Conservation (phyloP, 805 yeast genomes). For the Lachancea mirantina region DNA sequence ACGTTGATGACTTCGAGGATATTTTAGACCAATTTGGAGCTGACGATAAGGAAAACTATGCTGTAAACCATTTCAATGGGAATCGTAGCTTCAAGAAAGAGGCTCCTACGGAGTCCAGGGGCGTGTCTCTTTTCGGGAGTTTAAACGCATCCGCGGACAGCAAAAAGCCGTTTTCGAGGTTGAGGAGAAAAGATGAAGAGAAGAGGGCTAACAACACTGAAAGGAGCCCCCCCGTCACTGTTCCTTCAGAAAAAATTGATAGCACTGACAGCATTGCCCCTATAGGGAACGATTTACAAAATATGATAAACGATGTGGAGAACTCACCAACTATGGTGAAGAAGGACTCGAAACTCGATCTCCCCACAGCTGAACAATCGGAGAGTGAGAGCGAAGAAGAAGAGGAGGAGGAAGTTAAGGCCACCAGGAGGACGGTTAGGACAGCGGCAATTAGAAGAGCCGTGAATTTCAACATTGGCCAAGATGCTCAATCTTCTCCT, state of each 20-base stretch:
- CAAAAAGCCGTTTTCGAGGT: not conserved
- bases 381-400: slow-evolving; percentile 34
- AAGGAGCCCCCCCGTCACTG: slow-evolving; percentile 1
- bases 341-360: not conserved
- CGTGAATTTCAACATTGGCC: slow-evolving; percentile 21
- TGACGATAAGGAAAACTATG: slow-evolving; percentile 9
- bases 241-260: not conserved
- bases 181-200: slow-evolving; percentile 1
- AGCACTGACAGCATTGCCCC: slow-evolving; percentile 1
- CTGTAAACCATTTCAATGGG: too few relatives aligned
- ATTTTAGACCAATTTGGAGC: slow-evolving; percentile 49
- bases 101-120: not conserved
- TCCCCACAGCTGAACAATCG: slow-evolving; percentile 11
- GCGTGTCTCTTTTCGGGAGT: not conserved
- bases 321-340: slow-evolving; percentile 18
- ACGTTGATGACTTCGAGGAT: slow-evolving; percentile 57
- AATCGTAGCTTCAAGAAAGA: too few relatives aligned
- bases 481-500: slow-evolving; percentile 21
- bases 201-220: slow-evolving; percentile 3
- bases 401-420: slow-evolving; percentile 28
- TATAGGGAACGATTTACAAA: slow-evolving; percentile 12
- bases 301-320: slow-evolving; percentile 17
- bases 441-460: slow-evolving; percentile 23
- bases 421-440: slow-evolving; percentile 26
- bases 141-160: not conserved